Evolutionary conservation across 1,284 basidiomycete genomes (phyloP), one percentile per base, ranked within the genome.

Genomic region (Pseudomicrostroma phylloplanum): DNA sequence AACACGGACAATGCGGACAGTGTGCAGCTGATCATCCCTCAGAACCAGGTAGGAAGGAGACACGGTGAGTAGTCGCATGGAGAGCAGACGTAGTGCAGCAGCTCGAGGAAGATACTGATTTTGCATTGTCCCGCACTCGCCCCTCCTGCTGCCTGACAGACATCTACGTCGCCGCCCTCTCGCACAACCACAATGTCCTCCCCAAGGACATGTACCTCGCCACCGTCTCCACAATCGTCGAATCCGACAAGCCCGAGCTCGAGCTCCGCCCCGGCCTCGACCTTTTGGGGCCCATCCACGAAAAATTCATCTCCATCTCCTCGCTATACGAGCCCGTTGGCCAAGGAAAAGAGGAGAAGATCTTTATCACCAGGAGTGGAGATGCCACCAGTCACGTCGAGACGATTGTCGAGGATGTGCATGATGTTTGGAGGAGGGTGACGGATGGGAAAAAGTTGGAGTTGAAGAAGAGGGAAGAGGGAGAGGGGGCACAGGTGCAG

Each of bases 371-470:
- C 62, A 90, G 89, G 63, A 96, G 92, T 7, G 97, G 97, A 81
- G 96, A 99, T 80, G 92, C 96, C 12, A 97, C 96, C 9, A 93
- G 91, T 56, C 96, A 99, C 83, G 98, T 98, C 78, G 96, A 99
- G 63, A 96, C 93, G 46, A 92, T 81, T 36, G 78, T 79, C 9
- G 79, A 80, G 54, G 79, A 80, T 55, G 70, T 79, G 9, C 71
- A 77, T 61, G 70, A 77, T 41, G 77, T 79, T 19, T 79, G 74
- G 74, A 63, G 66, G 56, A 65, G 77, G 17, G 69, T 73, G 51
- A 79, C 76, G 43, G 68, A 68, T 60, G 77, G 76, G 42, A 59
- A 79, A 65, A 70, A 71, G 56, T 68, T 79, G 25, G 76, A 73
- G 19, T 71, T 79, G 59, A 79, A 79, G 62, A 72, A 72, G 72